phyloP scores from a whole-genome alignment of 1,284 basidiomycete genomes.

The Puccinia polysora region DNA sequence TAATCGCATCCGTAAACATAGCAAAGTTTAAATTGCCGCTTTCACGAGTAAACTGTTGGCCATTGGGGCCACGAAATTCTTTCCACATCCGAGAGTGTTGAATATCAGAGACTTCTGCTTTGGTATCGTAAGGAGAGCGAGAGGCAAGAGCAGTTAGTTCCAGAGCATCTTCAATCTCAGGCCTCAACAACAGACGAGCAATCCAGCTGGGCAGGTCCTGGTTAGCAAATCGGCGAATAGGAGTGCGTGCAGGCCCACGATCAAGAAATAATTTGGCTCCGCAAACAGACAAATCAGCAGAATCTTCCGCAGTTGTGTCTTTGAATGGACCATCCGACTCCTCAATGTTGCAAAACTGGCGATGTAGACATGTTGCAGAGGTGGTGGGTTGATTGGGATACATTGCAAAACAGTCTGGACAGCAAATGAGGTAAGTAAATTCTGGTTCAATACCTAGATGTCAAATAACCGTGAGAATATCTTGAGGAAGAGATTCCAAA shows the following conservation, averaged over 20 bases:
- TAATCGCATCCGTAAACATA: constrained; percentile 30
- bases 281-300: background rate
- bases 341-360: background rate
- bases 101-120: constrained; percentile 1
- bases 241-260: background rate
- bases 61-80: constrained; percentile 20
- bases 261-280: background rate
- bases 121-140: background rate
- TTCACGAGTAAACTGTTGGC: background rate
- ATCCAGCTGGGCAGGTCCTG: constrained; percentile 15
- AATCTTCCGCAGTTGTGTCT: background rate
- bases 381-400: background rate
- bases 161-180: constrained; percentile 7
- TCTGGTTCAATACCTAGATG: constrained; percentile 3
- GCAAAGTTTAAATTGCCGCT: background rate
- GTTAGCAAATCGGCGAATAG: constrained; percentile 2
- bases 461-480: background rate
- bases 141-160: background rate
- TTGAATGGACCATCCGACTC: background rate
- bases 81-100: constrained; percentile 21
- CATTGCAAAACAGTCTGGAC: constrained; percentile 23
- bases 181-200: constrained; percentile 10
- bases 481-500: background rate
- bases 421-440: background rate
- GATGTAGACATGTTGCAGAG: background rate